These are phyloP conservation scores for Phytophthora pistaciae DNA, from an alignment of 352 stramenopile genomes.

Conservation along the genomic window DNA sequence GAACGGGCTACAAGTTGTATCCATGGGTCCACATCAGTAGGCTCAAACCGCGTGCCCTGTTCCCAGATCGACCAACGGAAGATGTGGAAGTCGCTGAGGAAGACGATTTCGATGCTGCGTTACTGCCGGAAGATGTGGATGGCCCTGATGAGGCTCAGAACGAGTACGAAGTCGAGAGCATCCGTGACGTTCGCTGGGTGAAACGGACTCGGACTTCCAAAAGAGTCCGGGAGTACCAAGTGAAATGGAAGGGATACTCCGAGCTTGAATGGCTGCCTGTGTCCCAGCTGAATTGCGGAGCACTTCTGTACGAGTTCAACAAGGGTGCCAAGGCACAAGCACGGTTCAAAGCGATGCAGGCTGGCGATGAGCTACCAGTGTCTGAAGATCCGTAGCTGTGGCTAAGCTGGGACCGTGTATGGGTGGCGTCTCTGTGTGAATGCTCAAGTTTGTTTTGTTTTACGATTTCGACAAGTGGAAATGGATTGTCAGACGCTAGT, in stretches of 20 bases:
- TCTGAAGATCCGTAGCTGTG: neutral
- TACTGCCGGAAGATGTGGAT: conserved; percentile 2
- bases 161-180: conserved; percentile 7
- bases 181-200: conserved; percentile 8
- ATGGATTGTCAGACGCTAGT: too few species aligned
- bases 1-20: neutral
- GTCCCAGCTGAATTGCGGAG: too few species aligned
- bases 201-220: neutral
- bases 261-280: too few species aligned
- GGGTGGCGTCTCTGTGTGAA: too few species aligned
- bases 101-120: neutral
- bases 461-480: too few species aligned
- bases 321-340: neutral
- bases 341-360: neutral
- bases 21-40: neutral
- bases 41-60: neutral
- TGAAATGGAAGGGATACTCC: too few species aligned
- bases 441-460: too few species aligned
- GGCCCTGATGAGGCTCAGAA: neutral
- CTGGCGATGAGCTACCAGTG: neutral
- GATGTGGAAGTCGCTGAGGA: neutral
- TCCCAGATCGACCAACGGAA: neutral
- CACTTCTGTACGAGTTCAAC: conserved; percentile 3
- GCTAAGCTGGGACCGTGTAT: too few species aligned
- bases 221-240: neutral